Percentiles rank a stretch among this genome's conserved stretches.
These are phyloP conservation scores for Nakaseomyces uthaithaninus DNA, from an alignment of 1,139 yeast genomes.

Conservation along the genomic window DNA sequence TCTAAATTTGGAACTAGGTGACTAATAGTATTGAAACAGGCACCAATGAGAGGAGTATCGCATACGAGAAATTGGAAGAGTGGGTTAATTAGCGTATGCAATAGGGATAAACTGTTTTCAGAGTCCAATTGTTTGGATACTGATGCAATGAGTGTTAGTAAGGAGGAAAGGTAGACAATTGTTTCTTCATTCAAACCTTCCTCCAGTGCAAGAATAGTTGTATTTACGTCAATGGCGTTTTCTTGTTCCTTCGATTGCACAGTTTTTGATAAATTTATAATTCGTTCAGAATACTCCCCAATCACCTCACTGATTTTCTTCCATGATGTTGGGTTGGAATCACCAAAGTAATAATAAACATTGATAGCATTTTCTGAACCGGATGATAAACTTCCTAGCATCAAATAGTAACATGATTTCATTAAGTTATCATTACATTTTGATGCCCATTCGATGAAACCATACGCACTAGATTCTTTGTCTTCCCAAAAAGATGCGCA, in stretches of 20 bases:
- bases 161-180: conserved; percentile 65
- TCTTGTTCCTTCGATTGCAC: conserved; percentile 24
- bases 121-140: conserved; percentile 38
- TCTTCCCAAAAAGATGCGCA: conserved; percentile 67
- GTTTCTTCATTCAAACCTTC: conserved; percentile 75
- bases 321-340: conserved; percentile 46
- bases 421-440: conserved; percentile 76
- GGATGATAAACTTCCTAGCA: conserved; percentile 65
- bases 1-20: conserved; percentile 42
- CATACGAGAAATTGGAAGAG: conserved; percentile 42
- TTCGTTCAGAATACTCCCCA: conserved; percentile 46
- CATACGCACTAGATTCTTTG: conserved; percentile 53
- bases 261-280: conserved; percentile 32
- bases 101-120: conserved; percentile 19
- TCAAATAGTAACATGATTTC: conserved; percentile 71
- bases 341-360: conserved; percentile 36
- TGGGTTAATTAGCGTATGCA: conserved; percentile 28
- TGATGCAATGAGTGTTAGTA: conserved; percentile 47
- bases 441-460: conserved; percentile 84
- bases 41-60: conserved; percentile 48
- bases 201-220: conserved; percentile 27
- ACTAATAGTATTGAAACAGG: conserved; percentile 46
- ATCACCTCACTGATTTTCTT: conserved; percentile 50
- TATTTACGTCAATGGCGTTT: conserved; percentile 26
- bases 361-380: conserved; percentile 49